Base-by-base conservation (phyloP, 1,139 yeast species). In the Magnusiomyces clavatus region DNA sequence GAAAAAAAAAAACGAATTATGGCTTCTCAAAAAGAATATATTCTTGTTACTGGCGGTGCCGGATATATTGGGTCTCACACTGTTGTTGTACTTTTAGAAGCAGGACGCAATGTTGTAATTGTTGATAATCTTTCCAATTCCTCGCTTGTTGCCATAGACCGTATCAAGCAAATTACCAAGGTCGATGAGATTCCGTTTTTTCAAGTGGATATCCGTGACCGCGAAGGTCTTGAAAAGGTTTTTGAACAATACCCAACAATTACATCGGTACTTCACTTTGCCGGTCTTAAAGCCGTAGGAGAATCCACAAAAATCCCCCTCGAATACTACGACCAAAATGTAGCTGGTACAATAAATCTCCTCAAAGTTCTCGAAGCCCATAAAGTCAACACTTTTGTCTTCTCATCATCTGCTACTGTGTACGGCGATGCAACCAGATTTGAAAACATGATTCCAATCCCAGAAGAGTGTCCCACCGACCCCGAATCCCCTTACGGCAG, bases 1-100 rank as follows among this genome's bases (percentile, higher is more conserved):
- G 8, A 24, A 24, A 24, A 24, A 24, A 24, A 24, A 24, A 24
- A 8, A 24, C 31, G 8, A 20, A 42, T 20, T 3, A 43, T 43
- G 46, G n/a, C 46, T 3, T 8, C 29, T 17, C 39, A 51, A 39
- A 52, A 54, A 34, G 54, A 60, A 50, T 75, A 74, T 64, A 82
- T 85, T 54, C 73, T 86, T 54, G 90, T 86, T 38, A 84, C 95
- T 36, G 95, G 95, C 47, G 95, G 95, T 52, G 88, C 94, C 37
- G 95, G 95, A 36, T 86, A 86, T 68, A 85, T 86, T 62, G 95
- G 95, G 31, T 83, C 92, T 16, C 95, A 86, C 64, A 83, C 92
- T 1, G 84, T 81, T 6, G 77, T 83, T 40, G 85, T 82, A 59
- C 74, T 86, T 53, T 66, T 84, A 53, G 75, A 79, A 58, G 75